Base-by-base conservation (phyloP, 176 grass and related monocot species). In the Triticum timopheevii region DNA sequence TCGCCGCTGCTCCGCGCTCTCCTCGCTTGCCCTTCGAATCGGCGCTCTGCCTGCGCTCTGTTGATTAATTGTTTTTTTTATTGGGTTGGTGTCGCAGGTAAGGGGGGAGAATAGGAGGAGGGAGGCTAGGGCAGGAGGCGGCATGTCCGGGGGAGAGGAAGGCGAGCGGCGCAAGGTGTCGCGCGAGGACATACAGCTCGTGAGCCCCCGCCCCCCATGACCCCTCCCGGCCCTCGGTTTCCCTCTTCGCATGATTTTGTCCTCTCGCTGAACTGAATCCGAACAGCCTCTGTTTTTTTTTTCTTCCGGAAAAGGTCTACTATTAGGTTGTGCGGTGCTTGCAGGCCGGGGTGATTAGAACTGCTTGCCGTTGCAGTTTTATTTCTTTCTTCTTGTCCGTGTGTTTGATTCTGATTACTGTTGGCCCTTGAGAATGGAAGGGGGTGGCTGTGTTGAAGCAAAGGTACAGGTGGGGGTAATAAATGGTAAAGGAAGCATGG, bases 151-250 rank as follows among this genome's bases (percentile, higher is more conserved):
- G 22, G 88, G 80, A 69, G 90, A 91, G 58, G 94, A 96, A 35
- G 90, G 89, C 40, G 92, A 96, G 59, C 88, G 90, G 50, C 94
- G 88, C 36, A 98, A 96, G 83, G 97, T 96, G 59, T 96, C 96
- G 63, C 93, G 92, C 49, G 88, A 98, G 87, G 96, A 98, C 80
- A 94, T 98, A 88, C 96, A 94, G 83, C 92, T 98, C 44, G 96
- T 98, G 82, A 96, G 93, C 33, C 13, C n/a, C 71, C 70, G 3
- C 5, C 35, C 1, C 35, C 20, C 42, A 3, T 59, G 6, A 52
- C 8, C 76, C 75, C 34, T 12, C 76, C 74, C 34, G 8, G 34
- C 27, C 45, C 47, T 19, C 1, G 23, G 35, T 69, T 78, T 78
- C 44, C 34, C 27, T 78, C 52, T 0, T 65, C 9, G 8, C 82